Evolutionary conservation across 169 alveolate species (phyloP).

Genomic region (Babesia ovata): DNA sequence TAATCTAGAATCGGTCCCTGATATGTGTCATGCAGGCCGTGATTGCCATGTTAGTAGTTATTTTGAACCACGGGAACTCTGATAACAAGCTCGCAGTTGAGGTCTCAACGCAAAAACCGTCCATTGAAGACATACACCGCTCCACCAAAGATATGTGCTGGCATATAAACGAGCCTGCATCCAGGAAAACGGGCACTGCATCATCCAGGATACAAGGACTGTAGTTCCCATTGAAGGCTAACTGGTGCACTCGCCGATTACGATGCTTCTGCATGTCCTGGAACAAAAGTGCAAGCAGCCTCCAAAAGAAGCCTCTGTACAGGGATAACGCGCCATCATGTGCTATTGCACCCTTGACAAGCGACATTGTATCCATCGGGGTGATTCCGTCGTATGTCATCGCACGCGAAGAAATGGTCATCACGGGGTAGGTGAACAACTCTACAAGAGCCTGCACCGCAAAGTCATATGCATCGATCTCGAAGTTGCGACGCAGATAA

Average conservation of each 20-base stretch:
- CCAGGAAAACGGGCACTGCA: slow-evolving; percentile 38
- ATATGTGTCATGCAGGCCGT: slow-evolving; percentile 30
- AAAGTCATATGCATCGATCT: slow-evolving; percentile 13
- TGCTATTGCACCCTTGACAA: slow-evolving; percentile 13
- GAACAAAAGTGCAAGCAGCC: slow-evolving; percentile 17
- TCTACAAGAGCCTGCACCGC: slow-evolving; percentile 28
- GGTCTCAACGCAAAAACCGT: slow-evolving; percentile 48
- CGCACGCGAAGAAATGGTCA: slow-evolving; percentile 41
- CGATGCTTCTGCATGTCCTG: slow-evolving; percentile 14
- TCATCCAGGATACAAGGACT: slow-evolving; percentile 27
- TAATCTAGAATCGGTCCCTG: slow-evolving; percentile 27
- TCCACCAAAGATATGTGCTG: slow-evolving; percentile 50
- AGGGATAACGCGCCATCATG: slow-evolving; percentile 47
- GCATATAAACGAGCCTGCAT: slow-evolving; percentile 8
- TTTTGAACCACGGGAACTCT: slow-evolving; percentile 47
- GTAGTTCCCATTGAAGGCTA: slow-evolving; percentile 6
- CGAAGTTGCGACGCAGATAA: slow-evolving; percentile 19
- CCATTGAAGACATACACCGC: slow-evolving; percentile 57
- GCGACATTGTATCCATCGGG: background rate
- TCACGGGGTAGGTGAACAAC: slow-evolving; percentile 54
- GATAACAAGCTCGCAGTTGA: slow-evolving; percentile 13
- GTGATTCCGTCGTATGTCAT: slow-evolving; percentile 57
- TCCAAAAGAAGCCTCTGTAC: slow-evolving; percentile 52
- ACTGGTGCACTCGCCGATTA: background rate
- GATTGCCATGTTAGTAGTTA: slow-evolving; percentile 34